Percentiles rank a stretch among this genome's conserved stretches.
Evolutionary conservation across 2,329 filamentous ascomycete genomes (phyloP).

Genomic region (Cytospora paraplurivora): DNA sequence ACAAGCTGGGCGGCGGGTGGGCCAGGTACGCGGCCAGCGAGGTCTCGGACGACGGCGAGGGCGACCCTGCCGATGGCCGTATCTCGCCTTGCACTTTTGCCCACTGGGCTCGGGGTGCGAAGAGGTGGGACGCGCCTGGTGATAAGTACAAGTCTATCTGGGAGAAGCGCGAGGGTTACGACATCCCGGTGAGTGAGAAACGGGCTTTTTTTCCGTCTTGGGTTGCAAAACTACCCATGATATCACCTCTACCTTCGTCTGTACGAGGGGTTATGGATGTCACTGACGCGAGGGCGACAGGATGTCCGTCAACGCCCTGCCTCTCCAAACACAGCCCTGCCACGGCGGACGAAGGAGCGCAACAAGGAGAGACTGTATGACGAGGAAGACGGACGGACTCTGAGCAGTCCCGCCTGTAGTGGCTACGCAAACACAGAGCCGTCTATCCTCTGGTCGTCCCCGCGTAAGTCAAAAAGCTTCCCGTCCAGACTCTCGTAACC

Average conservation of each 20-base stretch:
- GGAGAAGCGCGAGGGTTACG: conserved; percentile 11
- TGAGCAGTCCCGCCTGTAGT: conserved; percentile 20
- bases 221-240: background rate
- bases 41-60: conserved; percentile 45
- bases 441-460: conserved; percentile 24
- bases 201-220: background rate
- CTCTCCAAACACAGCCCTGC: conserved; percentile 23
- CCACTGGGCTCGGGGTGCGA: conserved; percentile 40
- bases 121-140: conserved; percentile 35
- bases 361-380: conserved; percentile 35
- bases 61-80: conserved; percentile 39
- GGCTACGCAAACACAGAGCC: conserved; percentile 22
- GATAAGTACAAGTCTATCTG: conserved; percentile 18
- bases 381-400: conserved; percentile 27
- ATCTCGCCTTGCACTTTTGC: conserved; percentile 48
- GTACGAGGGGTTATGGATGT: background rate
- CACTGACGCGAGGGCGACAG: conserved; percentile 14
- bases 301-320: conserved; percentile 22
- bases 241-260: background rate
- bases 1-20: conserved; percentile 14
- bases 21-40: conserved; percentile 31
- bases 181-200: conserved; percentile 18
- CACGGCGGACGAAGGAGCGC: conserved; percentile 15
- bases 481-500: background rate
- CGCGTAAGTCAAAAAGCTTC: conserved; percentile 8